These are phyloP conservation scores for Trichopus zeylanicus DNA, from an alignment of 116 monocot species.

Conservation along the genomic window DNA sequence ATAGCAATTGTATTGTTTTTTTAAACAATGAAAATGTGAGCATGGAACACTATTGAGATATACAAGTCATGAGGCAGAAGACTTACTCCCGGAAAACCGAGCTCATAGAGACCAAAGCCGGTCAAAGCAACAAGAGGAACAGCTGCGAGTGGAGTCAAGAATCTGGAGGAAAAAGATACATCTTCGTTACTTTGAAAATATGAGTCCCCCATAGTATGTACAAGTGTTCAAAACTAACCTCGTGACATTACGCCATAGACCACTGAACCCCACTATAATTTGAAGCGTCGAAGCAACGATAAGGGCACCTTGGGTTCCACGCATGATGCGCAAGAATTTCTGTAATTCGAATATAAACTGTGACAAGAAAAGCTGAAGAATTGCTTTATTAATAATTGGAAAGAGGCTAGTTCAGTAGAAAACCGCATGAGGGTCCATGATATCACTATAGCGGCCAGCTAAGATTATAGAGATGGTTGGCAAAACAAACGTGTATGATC, in stretches of 20 bases:
- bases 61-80: not conserved
- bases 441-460: slow-evolving; percentile 59
- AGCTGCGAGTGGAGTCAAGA: slow-evolving; percentile 64
- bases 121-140: slow-evolving; percentile 65
- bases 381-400: not conserved
- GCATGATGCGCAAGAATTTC: slow-evolving; percentile 73
- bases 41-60: not conserved
- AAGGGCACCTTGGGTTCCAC: slow-evolving; percentile 81
- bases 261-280: slow-evolving; percentile 81
- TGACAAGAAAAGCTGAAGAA: not conserved
- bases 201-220: not conserved
- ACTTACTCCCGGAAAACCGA: slow-evolving; percentile 64
- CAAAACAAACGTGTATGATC: slow-evolving; percentile 66
- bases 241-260: slow-evolving; percentile 76
- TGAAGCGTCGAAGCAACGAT: slow-evolving; percentile 79
- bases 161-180: slow-evolving; percentile 31
- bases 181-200: no score
- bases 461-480: slow-evolving; percentile 92
- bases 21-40: no score
- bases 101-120: slow-evolving; percentile 83
- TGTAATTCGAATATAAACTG: slow-evolving; percentile 15
- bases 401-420: not conserved
- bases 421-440: slow-evolving; percentile 69
- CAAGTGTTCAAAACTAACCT: slow-evolving; percentile 15
- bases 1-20: no score